These are phyloP conservation scores for Mycena alexandri DNA, from an alignment of 768 basidiomycete species.

Conservation along the genomic window DNA sequence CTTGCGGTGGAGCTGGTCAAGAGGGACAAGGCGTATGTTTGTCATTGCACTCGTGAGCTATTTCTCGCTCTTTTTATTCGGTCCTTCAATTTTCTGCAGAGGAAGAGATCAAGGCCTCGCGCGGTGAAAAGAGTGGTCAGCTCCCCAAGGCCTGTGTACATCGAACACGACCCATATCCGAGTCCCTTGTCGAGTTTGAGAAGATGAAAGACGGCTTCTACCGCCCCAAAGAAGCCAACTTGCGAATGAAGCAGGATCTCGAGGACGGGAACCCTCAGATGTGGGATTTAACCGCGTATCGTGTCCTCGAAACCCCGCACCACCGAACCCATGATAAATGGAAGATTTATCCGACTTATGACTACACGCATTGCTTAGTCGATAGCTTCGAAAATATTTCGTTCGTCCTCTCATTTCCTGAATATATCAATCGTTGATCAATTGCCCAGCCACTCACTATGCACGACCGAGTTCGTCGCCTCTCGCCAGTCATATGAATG, in stretches of 20 bases:
- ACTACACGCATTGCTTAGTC: constrained; percentile 97
- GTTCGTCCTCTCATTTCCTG: constrained; percentile 63
- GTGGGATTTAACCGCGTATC: constrained; percentile 99
- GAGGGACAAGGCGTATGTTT: constrained; percentile 94
- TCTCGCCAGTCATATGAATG: constrained; percentile 99
- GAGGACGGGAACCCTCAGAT: constrained; percentile 95
- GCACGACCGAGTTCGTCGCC: constrained; percentile 95
- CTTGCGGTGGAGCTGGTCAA: constrained; percentile 91
- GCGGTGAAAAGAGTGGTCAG: constrained; percentile 87
- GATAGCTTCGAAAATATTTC: constrained; percentile 99
- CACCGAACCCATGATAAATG: constrained; percentile 94
- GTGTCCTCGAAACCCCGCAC: constrained; percentile 90
- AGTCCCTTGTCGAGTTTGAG: constrained; percentile 90
- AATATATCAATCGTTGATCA: constrained; percentile 16
- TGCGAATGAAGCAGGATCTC: constrained; percentile 98
- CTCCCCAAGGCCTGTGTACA: constrained; percentile 86
- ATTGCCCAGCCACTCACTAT: constrained; percentile 83
- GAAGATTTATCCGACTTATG: constrained; percentile 99
- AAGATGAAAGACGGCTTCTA: constrained; percentile 94
- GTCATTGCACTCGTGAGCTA: constrained; percentile 91
- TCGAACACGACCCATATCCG: constrained; percentile 85
- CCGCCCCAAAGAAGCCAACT: constrained; percentile 89
- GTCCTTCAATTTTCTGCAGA: constrained; percentile 59
- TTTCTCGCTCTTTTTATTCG: not conserved
- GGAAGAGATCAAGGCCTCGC: constrained; percentile 90